Evolutionary conservation across 2,329 filamentous ascomycete species (phyloP), one percentile per base, ranked within the genome.

Genomic region (Diaporthe batatas): DNA sequence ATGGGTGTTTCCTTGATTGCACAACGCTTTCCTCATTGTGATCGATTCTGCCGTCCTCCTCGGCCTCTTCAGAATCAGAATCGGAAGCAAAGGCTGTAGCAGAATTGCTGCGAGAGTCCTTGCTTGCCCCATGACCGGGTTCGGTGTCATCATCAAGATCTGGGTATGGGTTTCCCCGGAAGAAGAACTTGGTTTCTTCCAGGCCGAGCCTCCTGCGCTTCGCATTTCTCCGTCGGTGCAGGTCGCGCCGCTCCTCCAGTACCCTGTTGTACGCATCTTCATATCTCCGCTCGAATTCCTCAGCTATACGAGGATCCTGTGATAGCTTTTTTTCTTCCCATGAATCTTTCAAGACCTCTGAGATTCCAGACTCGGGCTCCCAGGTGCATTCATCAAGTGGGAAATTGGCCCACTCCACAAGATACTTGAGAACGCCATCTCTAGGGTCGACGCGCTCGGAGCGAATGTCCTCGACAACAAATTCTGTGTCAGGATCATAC

Each of bases 341-440:
- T 3, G 82, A 77, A 0, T 77, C 73, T 2, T 84, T 76, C 6
- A 89, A 78, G 0, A 80, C 80, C 2, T 79, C 74, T 0, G 79
- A 80, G 5, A 90, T 77, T 70, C 88, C 80, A 6, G 82, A 78
- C 12, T 78, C 75, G 0, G 88, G 87, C 75, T 91, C 88, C 88
- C 88, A 91, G 0, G 89, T 91, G 71, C 86, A 85, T 72, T 87
- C 80, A n/a, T 89, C 79, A 6, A 90, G 74, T 1, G 85, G 83
- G 77, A 91, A 95, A 2, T 83, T 86, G 34, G 84, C 82, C 92
- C 92, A 94, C 73, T 89, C 86, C 29, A 93, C 87, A 1, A 94
- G 85, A 77, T 90, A 94, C 32, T 82, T 76, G 36, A 77, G 80
- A 21, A 78, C 77, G 6, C 81, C 81, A 6, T 82, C 75, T 5